phyloP scores from a whole-genome alignment of 2,329 filamentous ascomycete genomes.

The Fusarium torreyae region DNA sequence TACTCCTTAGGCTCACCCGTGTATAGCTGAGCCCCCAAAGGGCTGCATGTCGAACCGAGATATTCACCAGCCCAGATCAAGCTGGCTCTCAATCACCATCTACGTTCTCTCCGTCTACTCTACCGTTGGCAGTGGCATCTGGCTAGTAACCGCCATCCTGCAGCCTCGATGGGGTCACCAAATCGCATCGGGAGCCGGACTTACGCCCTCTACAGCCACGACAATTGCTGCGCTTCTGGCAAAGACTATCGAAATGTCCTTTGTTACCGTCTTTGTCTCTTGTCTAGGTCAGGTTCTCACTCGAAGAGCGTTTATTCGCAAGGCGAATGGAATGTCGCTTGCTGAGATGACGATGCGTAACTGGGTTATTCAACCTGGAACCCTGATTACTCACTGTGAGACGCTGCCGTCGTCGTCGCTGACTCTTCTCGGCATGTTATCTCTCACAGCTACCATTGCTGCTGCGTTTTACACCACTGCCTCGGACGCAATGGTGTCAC shows the following conservation, averaged over 20 bases:
- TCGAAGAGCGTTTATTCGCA: conserved; percentile 74
- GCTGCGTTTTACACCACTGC: conserved; percentile 84
- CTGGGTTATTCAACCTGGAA: conserved; percentile 82
- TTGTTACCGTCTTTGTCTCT: conserved; percentile 82
- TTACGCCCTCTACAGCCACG: conserved; percentile 76
- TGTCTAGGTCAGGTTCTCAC: conserved; percentile 83
- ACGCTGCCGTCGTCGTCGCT: conserved; percentile 74
- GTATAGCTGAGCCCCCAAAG: conserved; percentile 50
- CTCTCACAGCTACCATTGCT: conserved; percentile 74
- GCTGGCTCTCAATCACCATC: conserved; percentile 67
- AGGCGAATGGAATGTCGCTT: conserved; percentile 76
- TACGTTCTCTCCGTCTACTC: conserved; percentile 72
- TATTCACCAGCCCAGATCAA: conserved; percentile 52
- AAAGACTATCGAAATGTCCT: conserved; percentile 83
- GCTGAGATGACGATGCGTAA: conserved; percentile 82
- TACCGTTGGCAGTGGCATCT: conserved; percentile 75
- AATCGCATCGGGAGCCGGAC: conserved; percentile 67
- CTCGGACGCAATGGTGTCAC: conserved; percentile 81
- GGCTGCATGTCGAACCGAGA: conserved; percentile 54
- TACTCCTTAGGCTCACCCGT: neutral
- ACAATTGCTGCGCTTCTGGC: conserved; percentile 78
- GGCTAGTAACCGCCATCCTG: conserved; percentile 72
- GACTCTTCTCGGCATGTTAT: conserved; percentile 75
- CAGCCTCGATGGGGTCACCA: conserved; percentile 74
- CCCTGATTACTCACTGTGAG: conserved; percentile 78